A percentile compares a stretch with the other conserved stretches of the same genome.
Evolutionary conservation across 371 early-diverging fungal species (phyloP).

Genomic region (Choanephora cucurbitarum): DNA sequence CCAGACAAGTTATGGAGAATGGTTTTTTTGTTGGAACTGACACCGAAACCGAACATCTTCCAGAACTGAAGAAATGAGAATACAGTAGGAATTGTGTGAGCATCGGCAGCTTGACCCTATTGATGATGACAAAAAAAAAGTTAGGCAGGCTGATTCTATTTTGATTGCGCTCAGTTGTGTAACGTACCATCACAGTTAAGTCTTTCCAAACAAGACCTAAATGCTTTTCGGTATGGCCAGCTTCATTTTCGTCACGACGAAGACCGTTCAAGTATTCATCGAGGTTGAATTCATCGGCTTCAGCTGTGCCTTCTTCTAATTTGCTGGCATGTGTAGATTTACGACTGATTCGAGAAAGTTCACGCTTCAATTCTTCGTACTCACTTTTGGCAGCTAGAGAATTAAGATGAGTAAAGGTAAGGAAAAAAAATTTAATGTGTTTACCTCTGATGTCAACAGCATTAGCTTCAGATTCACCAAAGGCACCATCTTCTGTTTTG

Average conservation of each 20-base stretch:
- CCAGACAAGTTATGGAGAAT: conserved; percentile 46
- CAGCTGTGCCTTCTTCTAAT: conserved; percentile 30
- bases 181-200: conserved; percentile 38
- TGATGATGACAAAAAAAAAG: not conserved
- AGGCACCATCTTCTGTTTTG: conserved; percentile 8
- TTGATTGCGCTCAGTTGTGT: too few species aligned
- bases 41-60: conserved; percentile 28
- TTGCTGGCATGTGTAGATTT: conserved; percentile 12
- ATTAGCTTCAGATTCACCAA: conserved; percentile 22
- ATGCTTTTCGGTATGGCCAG: conserved; percentile 41
- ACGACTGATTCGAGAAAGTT: conserved; percentile 38
- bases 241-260: conserved; percentile 12
- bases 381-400: conserved; percentile 39
- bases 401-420: not conserved
- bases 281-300: conserved; percentile 35
- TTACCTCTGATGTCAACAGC: conserved; percentile 22
- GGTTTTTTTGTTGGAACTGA: conserved; percentile 25
- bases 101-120: conserved; percentile 40
- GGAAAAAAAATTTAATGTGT: not conserved
- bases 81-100: conserved; percentile 26
- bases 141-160: not conserved
- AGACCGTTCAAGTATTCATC: conserved; percentile 36
- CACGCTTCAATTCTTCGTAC: conserved; percentile 35
- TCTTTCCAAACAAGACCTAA: conserved; percentile 50
- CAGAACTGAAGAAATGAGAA: conserved; percentile 25